A percentile compares a stretch with the other conserved stretches of the same genome.
Conservation (phyloP, 306 rosid species). For the Carpinus fangiana region DNA sequence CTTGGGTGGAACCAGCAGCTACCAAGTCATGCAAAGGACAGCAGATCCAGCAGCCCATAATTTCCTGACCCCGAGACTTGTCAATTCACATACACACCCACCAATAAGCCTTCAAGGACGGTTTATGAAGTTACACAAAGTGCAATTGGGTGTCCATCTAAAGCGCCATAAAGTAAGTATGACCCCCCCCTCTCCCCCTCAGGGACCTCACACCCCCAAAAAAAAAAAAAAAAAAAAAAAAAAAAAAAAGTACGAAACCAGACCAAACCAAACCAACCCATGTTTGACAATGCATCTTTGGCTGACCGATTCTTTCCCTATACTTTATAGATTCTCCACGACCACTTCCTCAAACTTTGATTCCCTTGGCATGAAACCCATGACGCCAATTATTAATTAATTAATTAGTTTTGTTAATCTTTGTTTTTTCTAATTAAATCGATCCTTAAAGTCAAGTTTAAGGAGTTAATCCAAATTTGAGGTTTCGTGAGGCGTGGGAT, state of each 20-base stretch:
- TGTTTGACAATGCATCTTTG: constrained; percentile 31
- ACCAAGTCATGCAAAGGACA: background rate
- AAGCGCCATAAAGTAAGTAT: background rate
- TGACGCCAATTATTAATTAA: background rate
- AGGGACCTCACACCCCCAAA: no score
- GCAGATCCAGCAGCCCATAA: background rate
- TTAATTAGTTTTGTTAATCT: background rate
- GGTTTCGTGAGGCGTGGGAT: background rate
- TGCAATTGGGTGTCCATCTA: background rate
- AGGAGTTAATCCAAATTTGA: background rate
- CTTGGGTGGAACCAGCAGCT: background rate
- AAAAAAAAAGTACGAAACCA: no score
- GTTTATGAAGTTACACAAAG: background rate
- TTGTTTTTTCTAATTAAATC: background rate
- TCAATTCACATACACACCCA: constrained; percentile 30
- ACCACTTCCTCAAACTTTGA: background rate
- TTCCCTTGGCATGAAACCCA: constrained; percentile 13
- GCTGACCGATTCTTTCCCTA: constrained; percentile 22
- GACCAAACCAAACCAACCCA: background rate
- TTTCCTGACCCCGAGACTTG: constrained; percentile 13
- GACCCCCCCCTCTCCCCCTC: no score
- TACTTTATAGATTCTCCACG: constrained; percentile 22
- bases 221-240: no score
- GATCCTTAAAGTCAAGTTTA: background rate
- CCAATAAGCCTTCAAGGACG: constrained; percentile 28